These are phyloP conservation scores for Tinospora cordifolia DNA, from an alignment of 164 flowering plant genomes.

Conservation along the genomic window DNA sequence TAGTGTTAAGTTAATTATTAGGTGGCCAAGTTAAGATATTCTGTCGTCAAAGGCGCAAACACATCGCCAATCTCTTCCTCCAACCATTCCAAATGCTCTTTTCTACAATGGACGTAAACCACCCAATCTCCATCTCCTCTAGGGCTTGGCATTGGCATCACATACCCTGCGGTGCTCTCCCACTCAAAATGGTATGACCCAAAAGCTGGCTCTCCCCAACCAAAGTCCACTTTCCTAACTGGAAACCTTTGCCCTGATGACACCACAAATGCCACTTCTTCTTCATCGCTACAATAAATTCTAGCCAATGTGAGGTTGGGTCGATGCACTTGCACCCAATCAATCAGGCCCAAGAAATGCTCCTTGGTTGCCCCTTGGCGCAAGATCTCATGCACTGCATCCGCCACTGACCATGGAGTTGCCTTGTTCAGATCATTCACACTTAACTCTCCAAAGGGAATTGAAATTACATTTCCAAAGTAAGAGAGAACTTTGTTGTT, in stretches of 20 bases:
- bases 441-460: slow-evolving; percentile 20
- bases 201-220: slow-evolving; percentile 28
- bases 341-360: slow-evolving; percentile 32
- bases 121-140: slow-evolving; percentile 33
- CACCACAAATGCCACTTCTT: slow-evolving; percentile 30
- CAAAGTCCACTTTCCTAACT: slow-evolving; percentile 25
- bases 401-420: slow-evolving; percentile 26
- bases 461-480: slow-evolving; percentile 37
- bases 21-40: slow-evolving; percentile 6
- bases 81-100: slow-evolving; percentile 7
- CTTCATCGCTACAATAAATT: slow-evolving; percentile 23
- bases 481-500: slow-evolving; percentile 15
- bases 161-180: slow-evolving; percentile 32
- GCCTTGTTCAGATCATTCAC: slow-evolving; percentile 13
- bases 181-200: slow-evolving; percentile 37
- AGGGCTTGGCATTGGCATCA: slow-evolving; percentile 39
- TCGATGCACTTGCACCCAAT: slow-evolving; percentile 31
- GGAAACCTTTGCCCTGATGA: slow-evolving; percentile 33
- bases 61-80: slow-evolving; percentile 12
- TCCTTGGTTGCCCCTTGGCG: slow-evolving; percentile 17
- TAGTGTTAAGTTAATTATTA: no score
- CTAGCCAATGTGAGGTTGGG: slow-evolving; percentile 24
- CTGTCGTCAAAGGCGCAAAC: slow-evolving; percentile 12
- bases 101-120: slow-evolving; percentile 32
- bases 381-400: slow-evolving; percentile 17